Evolutionary conservation across 768 basidiomycete genomes (phyloP), one percentile per base, ranked within the genome.

Genomic region (Mycena albidolilacea): DNA sequence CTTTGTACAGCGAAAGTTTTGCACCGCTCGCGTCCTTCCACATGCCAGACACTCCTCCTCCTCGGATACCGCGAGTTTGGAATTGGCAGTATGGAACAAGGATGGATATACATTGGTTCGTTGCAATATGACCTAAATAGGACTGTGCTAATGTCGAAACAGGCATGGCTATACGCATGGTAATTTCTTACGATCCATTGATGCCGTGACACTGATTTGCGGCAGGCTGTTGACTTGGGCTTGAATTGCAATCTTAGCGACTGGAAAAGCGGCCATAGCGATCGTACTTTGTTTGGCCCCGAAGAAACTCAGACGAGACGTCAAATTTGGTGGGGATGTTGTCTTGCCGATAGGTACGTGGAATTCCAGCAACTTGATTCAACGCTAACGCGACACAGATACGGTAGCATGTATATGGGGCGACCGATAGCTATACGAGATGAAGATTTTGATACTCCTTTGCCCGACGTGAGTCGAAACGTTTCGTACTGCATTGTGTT

Each of bases 51-150:
- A 1, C 81, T 97, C 15, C 85, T 97, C 55, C 87, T 97, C 14
- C 82, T 96, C 14, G 94, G 94, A 0, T 90, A 94, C 79, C 89
- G 95, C 7, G 95, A 97, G 83, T 93, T 96, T 79, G 96, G 96
- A 15, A 92, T 95, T 44, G 95, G 94, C 77, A 86, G 83, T 15
- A 95, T 95, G 92, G 92, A 94, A 72, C 92, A 94, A 79, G 94
- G 93, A 1, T 97, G 96, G 96, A 85, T 95, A 59, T 94, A 92
- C 77, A 90, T 92, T 74, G 93, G 93, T 92, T 46, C 70, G 69
- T 58, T 35, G 9, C 64, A 62, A 64, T 62, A 70, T 30, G 67
- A 38, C 41, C 7, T 19, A 60, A 21, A 64, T 12, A 46, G 52
- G 30, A 3, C 4, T 30, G 60, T 58, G 65, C 66, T 78, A 35